Evolutionary conservation across 2,329 filamentous ascomycete species (phyloP).

Genomic region (Phaeosphaeria sp.): DNA sequence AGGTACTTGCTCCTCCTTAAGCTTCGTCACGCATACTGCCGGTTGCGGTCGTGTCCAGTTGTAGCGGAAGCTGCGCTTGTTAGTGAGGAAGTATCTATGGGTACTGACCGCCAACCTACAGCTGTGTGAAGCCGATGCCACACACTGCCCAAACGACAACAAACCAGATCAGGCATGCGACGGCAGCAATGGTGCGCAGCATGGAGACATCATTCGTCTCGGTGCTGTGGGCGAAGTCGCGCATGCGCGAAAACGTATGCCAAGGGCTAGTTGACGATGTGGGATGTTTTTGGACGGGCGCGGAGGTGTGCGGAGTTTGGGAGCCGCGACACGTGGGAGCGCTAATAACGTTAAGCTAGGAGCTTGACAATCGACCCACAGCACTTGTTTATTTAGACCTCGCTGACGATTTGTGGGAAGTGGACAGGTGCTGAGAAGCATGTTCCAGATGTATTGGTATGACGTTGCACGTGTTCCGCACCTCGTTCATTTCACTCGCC

Average conservation of each 20-base stretch:
- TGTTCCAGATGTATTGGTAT: background rate
- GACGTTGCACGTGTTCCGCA: background rate
- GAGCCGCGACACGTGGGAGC: constrained; percentile 4
- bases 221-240: constrained; percentile 26
- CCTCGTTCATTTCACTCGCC: background rate
- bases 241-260: constrained; percentile 40
- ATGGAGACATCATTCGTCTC: constrained; percentile 41
- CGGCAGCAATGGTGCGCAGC: constrained; percentile 48
- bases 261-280: constrained; percentile 13
- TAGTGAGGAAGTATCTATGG: constrained; percentile 13
- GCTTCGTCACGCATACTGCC: constrained; percentile 49
- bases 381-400: background rate
- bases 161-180: constrained; percentile 63
- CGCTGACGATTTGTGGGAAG: background rate
- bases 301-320: constrained; percentile 28
- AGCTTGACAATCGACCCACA: background rate
- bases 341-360: too few relatives aligned
- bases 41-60: constrained; percentile 56
- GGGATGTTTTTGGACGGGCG: constrained; percentile 16
- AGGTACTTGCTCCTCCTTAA: constrained; percentile 63
- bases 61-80: constrained; percentile 58
- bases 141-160: constrained; percentile 62
- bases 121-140: constrained; percentile 63
- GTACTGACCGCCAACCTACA: constrained; percentile 52
- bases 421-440: background rate